Percentiles rank a stretch among this genome's conserved stretches.
These are phyloP conservation scores for Tolypocladium paradoxum DNA, from an alignment of 2,329 filamentous ascomycete genomes.

Conservation along the genomic window DNA sequence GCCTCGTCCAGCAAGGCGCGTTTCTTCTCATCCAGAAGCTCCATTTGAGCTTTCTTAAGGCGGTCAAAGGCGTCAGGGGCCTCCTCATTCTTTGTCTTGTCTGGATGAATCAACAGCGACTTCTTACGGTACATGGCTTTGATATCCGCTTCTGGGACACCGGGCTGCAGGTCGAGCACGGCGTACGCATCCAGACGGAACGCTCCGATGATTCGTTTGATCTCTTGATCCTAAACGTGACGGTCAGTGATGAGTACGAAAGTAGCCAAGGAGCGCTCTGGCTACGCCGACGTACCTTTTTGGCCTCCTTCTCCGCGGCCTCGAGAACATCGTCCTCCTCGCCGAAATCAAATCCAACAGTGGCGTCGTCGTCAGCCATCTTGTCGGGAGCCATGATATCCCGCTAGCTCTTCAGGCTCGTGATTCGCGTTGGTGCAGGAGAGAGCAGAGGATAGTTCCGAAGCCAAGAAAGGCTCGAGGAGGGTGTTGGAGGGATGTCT, in stretches of 20 bases:
- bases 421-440: too few relatives aligned
- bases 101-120: constrained; percentile 96
- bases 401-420: neutral
- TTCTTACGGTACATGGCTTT: constrained; percentile 91
- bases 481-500: neutral
- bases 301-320: constrained; percentile 71
- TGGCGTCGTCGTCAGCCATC: constrained; percentile 27
- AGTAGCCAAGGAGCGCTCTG: constrained; percentile 1
- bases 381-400: constrained; percentile 1
- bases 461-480: neutral
- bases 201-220: constrained; percentile 83
- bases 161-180: constrained; percentile 89
- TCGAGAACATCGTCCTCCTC: constrained; percentile 69
- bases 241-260: constrained; percentile 8
- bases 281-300: constrained; percentile 50
- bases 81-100: constrained; percentile 85
- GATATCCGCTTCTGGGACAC: constrained; percentile 92
- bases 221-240: constrained; percentile 68
- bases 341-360: constrained; percentile 7
- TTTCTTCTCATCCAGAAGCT: constrained; percentile 89
- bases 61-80: constrained; percentile 95
- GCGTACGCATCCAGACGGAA: constrained; percentile 74
- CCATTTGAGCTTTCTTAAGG: constrained; percentile 85
- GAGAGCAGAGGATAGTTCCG: too few relatives aligned
- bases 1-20: constrained; percentile 81